Evolutionary conservation across 2,329 filamentous ascomycete genomes (phyloP), one percentile per base, ranked within the genome.

Genomic region (Acarospora socialis): DNA sequence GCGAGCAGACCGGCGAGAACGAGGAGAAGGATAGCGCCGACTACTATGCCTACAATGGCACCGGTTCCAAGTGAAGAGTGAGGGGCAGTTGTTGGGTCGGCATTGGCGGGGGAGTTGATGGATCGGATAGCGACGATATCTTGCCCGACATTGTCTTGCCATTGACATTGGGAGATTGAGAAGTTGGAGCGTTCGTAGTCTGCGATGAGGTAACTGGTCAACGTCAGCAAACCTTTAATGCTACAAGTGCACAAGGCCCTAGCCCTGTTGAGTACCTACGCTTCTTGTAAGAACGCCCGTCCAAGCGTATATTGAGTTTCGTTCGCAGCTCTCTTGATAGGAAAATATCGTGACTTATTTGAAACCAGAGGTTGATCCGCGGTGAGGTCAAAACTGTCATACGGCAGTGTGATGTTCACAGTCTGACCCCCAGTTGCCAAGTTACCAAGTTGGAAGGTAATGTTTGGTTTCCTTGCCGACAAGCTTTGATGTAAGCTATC

Each of bases 201-300:
- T 4, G 64, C 60, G 3, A 50, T 54, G 28, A 67, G 37, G 38
- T 66, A 66, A 2, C 29, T 34, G 16, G 9, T 29, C 27, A 29
- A n/a, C 7, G 17, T 16, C 5, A 5, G 14, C 17, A 20, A n/a
- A 19, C 5, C 16, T 13, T 23, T 8, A 24, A 16, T 16, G 8
- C 10, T 9, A 28, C n/a, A n/a, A n/a, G n/a, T n/a, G n/a, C n/a
- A n/a, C n/a, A n/a, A n/a, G n/a, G n/a, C n/a, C n/a, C n/a, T n/a
- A n/a, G n/a, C n/a, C n/a, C n/a, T 2, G 19, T 3, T 12, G 7
- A 18, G 2, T 8, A 40, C 41, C 35, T 25, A 43, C 2, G 76
- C 67, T 51, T 82, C 77, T 47, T 82, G 78, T 33, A 83, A 55
- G 41, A 82, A 81, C 0, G 70, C 66, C 20, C 76, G 65, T 5